A percentile compares a stretch with the other conserved stretches of the same genome.
Evolutionary conservation across 2,329 filamentous ascomycete genomes (phyloP).

Genomic region (Hortaea sp.): DNA sequence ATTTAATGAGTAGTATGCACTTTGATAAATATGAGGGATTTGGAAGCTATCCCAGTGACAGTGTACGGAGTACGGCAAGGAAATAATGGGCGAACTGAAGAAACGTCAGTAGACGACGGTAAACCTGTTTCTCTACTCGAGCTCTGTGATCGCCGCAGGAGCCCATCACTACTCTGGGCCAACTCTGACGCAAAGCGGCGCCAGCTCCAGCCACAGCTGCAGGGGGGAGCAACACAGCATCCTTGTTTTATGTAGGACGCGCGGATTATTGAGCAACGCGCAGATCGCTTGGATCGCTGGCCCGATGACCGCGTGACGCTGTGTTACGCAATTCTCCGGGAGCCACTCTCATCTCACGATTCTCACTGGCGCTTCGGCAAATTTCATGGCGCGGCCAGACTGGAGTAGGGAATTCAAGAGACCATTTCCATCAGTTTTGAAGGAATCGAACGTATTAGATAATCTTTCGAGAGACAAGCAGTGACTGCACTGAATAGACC

Average conservation of each 20-base stretch:
- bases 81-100: neutral
- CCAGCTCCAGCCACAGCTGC: constrained; percentile 2
- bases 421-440: too few species aligned
- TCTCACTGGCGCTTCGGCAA: too few species aligned
- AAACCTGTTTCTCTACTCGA: constrained; percentile 3
- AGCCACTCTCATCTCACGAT: too few species aligned
- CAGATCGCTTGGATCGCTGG: neutral
- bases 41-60: neutral
- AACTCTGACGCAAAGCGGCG: neutral
- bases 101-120: neutral
- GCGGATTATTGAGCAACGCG: neutral
- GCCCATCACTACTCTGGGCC: neutral
- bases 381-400: too few species aligned
- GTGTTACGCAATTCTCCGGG: too few species aligned
- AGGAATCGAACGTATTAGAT: too few species aligned
- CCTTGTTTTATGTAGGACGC: neutral
- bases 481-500: too few species aligned
- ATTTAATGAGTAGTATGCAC: neutral
- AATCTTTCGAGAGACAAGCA: too few species aligned
- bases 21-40: neutral
- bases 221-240: neutral
- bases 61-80: neutral
- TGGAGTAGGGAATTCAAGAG: too few species aligned
- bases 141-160: neutral
- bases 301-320: too few species aligned